Conservation (phyloP, 306 rosid species). For the Ammopiptanthus mongolicus region DNA sequence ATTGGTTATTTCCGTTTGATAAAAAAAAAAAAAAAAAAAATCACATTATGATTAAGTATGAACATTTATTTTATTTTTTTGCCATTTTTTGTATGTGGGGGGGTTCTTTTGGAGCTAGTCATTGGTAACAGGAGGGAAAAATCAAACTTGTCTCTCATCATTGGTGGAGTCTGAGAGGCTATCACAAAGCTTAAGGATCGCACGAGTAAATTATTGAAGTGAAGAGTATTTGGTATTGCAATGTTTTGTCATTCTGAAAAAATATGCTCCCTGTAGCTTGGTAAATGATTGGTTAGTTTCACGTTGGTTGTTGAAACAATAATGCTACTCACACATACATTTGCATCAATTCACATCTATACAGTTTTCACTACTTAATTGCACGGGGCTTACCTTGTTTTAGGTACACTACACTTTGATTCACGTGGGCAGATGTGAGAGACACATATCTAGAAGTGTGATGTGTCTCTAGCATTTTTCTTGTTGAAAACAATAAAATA, state of each 20-base stretch:
- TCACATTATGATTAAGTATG: not conserved
- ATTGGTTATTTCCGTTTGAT: too few relatives aligned
- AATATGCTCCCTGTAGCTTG: conserved; percentile 6
- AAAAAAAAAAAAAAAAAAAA: too few relatives aligned
- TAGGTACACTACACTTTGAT: not conserved
- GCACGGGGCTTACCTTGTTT: too few relatives aligned
- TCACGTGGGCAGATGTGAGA: not conserved
- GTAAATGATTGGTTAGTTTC: not conserved
- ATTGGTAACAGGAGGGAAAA: not conserved
- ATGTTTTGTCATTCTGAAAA: too few relatives aligned
- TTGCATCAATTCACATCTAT: too few relatives aligned
- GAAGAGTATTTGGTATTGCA: not conserved
- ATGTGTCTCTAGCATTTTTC: not conserved
- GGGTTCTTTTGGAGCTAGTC: not conserved
- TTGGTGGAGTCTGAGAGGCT: not conserved
- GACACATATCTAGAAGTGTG: not conserved
- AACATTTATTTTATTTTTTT: not conserved
- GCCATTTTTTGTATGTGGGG: too few relatives aligned
- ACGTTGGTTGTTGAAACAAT: not conserved
- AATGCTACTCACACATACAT: too few relatives aligned
- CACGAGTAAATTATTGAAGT: not conserved
- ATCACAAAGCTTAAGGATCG: not conserved
- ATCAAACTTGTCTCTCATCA: not conserved
- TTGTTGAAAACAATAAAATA: not conserved
- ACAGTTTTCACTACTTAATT: too few relatives aligned